A percentile compares a stretch with the other conserved stretches of the same genome.
These are phyloP conservation scores for Rhizophagus clarus DNA, from an alignment of 192 early-diverging fungal genomes.

Conservation along the genomic window DNA sequence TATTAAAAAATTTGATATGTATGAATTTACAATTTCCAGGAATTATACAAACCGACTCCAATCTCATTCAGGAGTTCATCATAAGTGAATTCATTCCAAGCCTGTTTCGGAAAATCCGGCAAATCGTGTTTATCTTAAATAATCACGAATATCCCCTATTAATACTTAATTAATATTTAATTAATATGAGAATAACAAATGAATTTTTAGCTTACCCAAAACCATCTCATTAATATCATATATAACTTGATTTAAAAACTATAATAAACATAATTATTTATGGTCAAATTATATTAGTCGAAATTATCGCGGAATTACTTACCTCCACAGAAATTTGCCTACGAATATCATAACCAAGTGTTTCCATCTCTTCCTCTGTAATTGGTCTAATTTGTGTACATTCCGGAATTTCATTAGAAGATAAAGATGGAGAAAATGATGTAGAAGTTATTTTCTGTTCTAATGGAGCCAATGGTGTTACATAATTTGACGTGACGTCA, in stretches of 20 bases:
- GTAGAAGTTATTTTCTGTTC: neutral
- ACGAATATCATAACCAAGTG: neutral
- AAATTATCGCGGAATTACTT: neutral
- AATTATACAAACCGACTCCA: neutral
- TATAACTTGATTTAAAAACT: neutral
- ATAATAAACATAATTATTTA: neutral
- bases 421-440: neutral
- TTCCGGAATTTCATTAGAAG: neutral
- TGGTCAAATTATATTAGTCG: neutral
- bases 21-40: neutral
- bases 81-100: neutral
- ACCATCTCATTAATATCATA: constrained; percentile 9
- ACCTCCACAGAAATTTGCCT: neutral
- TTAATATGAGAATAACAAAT: neutral
- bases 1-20: too few species aligned
- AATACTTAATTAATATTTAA: neutral
- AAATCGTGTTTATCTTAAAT: neutral
- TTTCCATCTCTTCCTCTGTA: neutral
- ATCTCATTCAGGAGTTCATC: constrained; percentile 8
- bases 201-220: neutral
- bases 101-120: neutral
- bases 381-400: neutral
- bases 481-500: neutral
- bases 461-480: neutral
- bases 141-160: neutral